These are phyloP conservation scores for Penicillium steckii DNA, from an alignment of 495 filamentous ascomycete species.

Conservation along the genomic window DNA sequence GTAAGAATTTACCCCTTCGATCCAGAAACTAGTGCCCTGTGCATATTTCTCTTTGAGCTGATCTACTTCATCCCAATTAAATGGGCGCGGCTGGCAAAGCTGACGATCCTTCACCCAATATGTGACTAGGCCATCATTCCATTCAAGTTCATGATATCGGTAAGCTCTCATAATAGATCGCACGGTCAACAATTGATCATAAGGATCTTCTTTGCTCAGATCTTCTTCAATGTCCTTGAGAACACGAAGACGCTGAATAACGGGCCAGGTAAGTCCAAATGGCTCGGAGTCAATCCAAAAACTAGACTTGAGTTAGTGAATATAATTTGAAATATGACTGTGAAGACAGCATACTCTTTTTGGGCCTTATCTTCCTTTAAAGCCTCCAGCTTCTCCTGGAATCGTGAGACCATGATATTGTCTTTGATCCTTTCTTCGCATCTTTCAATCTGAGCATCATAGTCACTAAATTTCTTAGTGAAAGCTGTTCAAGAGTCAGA, in stretches of 20 bases:
- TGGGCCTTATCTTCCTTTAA: background rate
- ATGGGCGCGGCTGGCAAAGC: slow-evolving; percentile 7
- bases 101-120: slow-evolving; percentile 7
- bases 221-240: background rate
- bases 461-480: background rate
- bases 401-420: background rate
- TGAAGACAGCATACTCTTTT: background rate
- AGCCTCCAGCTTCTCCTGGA: background rate
- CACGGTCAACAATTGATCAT: background rate
- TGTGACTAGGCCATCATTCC: slow-evolving; percentile 1
- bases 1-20: slow-evolving; percentile 10
- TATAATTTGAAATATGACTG: background rate
- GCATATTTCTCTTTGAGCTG: background rate
- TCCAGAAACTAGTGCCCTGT: background rate
- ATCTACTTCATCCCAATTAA: background rate
- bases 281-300: background rate
- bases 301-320: background rate
- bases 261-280: background rate
- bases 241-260: background rate
- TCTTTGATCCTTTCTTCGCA: slow-evolving; percentile 4
- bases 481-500: background rate
- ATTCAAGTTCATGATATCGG: background rate
- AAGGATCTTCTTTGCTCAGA: background rate
- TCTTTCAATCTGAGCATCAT: slow-evolving; percentile 4
- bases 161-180: slow-evolving; percentile 2